Base-by-base conservation (phyloP, 2,329 filamentous ascomycete genomes). In the Ophiosphaerella korrae region DNA sequence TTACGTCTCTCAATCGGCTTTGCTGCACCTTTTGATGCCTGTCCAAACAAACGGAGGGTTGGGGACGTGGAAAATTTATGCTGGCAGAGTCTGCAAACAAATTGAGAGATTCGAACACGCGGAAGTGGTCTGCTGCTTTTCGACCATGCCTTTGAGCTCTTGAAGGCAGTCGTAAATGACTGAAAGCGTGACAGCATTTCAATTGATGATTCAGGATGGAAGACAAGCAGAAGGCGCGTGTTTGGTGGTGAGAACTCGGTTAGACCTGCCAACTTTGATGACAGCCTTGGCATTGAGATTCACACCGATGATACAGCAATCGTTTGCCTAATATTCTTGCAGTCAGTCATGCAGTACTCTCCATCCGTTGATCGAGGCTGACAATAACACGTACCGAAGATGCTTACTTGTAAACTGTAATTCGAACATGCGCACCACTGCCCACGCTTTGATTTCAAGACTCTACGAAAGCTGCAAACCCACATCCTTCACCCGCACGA, bases 61-160 rank as follows among this genome's bases (percentile, higher is more conserved):
- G 63, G 56, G 12, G 67, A 62, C 1, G 67, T 60, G 3, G 68
- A 68, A 62, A 72, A 71, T 57, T 70, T 67, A 50, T 57, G 55
- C 18, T 62, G 64, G 42, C 68, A 71, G 37, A 39, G 62, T 38
- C 59, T 52, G 39, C 66, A 70, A 8, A 68, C 52, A 42, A 60
- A 67, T 5, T 53, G 59, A 14, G 59, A 41, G 21, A 58, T 47
- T 8, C 54, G 61, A 24, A 48, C 21, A 23, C 44, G 44, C 0
- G 42, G 13, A 1, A 18, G 11, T 3, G 57, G 45, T 8, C 47
- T 36, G 3, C 12, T 24, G 11, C 23, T 24, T 36, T 40, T 38
- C 9, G 42, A 34, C 52, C 53, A 60, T 43, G 52, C 40, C 13
- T 45, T 39, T 16, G 60, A 58, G 48, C 60, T 53, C 44, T 50